Percentiles rank a stretch among this genome's conserved stretches.
Evolutionary conservation across 2,329 filamentous ascomycete species (phyloP).

Genomic region (Cladophialophora bantiana): DNA sequence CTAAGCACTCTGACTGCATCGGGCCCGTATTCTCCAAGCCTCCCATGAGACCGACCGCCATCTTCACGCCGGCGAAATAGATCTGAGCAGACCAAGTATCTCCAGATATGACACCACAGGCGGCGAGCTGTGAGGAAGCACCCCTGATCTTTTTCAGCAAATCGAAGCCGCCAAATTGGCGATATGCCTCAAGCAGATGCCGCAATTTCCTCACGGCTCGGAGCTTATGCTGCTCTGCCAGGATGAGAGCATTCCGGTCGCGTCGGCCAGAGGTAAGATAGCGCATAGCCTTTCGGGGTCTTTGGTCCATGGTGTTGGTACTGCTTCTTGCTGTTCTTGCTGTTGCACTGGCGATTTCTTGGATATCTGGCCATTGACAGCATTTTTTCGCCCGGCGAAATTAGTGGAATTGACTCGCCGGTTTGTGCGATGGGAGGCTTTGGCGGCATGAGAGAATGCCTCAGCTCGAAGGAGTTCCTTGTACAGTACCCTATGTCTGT

Average conservation of each 20-base stretch:
- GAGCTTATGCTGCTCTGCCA: slow-evolving; percentile 6
- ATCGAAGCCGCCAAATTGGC: background rate
- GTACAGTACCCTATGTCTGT: background rate
- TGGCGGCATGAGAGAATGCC: background rate
- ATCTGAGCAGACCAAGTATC: background rate
- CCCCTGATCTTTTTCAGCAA: background rate
- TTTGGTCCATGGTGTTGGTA: background rate
- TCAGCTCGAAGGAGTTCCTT: background rate
- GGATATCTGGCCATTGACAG: background rate
- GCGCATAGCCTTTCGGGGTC: background rate
- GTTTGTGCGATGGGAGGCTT: background rate
- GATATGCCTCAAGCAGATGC: background rate
- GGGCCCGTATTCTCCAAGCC: background rate
- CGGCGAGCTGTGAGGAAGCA: background rate
- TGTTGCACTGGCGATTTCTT: background rate
- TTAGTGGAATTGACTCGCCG: background rate
- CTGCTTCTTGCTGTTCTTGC: background rate
- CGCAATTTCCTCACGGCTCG: background rate
- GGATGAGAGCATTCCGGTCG: background rate
- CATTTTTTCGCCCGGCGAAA: background rate
- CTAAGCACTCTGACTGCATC: background rate
- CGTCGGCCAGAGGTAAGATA: background rate
- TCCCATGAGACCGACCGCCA: background rate
- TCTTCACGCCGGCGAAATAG: background rate
- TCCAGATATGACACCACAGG: background rate